Evolutionary conservation across 768 basidiomycete genomes (phyloP), one percentile per base, ranked within the genome.

Genomic region (Suillus americanus): DNA sequence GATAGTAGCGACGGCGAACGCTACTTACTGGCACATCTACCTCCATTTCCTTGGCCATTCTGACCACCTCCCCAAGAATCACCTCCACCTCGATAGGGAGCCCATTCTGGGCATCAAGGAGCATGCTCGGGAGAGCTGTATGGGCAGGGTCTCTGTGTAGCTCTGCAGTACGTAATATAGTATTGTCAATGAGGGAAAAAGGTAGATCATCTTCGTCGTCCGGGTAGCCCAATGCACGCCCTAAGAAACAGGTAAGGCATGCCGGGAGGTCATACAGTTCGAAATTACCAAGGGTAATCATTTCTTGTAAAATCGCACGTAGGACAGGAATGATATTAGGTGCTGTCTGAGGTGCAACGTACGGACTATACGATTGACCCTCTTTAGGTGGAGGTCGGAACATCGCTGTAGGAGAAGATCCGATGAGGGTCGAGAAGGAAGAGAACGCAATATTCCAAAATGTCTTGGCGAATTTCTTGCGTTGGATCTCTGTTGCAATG

Each of bases 71-170:
- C 0, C 89, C 89, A 5, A 89, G 64, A 48, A 90, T 86, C 14
- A 83, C 86, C 71, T 90, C 89, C 1, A 90, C 83, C 75, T 90
- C 89, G 65, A 89, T 83, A 45, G 89, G 87, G 61, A 78, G 78
- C 3, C 81, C 83, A 56, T 77, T 80, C 69, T 83, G 78, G 25
- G 78, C 77, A 25, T 59, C 57, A 59, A 89, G 77, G 40, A 88
- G 76, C 87, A 89, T 89, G 69, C 88, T 89, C 5, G 86, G 82
- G 59, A 80, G 77, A 59, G 87, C 82, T 9, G 61, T 78, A 67
- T 78, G 82, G 3, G 82, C 78, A 3, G 87, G 79, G 30, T 66
- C 67, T 38, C 67, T 70, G 65, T 88, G 81, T 38, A 82, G 33
- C 13, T 67, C 65, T 53, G 74, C 74, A 4, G 83, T 83, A 33